phyloP scores from a whole-genome alignment of 1,139 yeast species.

The Oligophagozyma castellii region DNA sequence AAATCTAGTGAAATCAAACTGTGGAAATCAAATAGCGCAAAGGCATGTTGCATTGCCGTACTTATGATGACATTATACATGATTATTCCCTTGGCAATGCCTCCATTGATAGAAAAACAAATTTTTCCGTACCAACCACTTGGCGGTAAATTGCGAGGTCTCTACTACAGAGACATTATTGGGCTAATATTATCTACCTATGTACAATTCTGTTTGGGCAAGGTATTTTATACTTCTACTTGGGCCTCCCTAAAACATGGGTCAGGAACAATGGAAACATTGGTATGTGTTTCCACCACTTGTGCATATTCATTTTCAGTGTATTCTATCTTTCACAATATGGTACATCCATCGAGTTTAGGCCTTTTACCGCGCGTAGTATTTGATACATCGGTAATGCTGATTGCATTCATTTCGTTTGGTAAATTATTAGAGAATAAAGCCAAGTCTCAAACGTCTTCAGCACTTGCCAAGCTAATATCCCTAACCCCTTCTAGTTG shows the following conservation, averaged over 20 bases:
- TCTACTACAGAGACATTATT: conserved; percentile 46
- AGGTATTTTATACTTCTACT: conserved; percentile 50
- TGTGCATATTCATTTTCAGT: conserved; percentile 68
- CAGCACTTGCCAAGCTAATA: conserved; percentile 68
- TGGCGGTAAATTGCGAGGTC: conserved; percentile 32
- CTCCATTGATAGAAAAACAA: conserved; percentile 5
- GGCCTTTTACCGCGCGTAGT: conserved; percentile 49
- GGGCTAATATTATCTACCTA: conserved; percentile 50
- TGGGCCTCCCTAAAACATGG: conserved; percentile 51
- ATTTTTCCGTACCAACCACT: conserved; percentile 15
- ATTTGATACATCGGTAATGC: conserved; percentile 82
- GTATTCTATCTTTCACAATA: conserved; percentile 37
- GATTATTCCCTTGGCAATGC: conserved; percentile 17
- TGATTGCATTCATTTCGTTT: conserved; percentile 65
- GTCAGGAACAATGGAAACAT: conserved; percentile 91
- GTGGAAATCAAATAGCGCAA: conserved; percentile 49
- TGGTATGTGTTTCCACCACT: conserved; percentile 72
- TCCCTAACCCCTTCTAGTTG: conserved; percentile 75
- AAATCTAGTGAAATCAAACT: conserved; percentile 56
- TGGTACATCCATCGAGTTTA: conserved; percentile 21
- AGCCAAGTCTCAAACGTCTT: conserved; percentile 89
- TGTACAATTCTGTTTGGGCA: conserved; percentile 53
- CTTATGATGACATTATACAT: conserved; percentile 18
- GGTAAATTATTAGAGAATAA: conserved; percentile 87
- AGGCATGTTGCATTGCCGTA: conserved; percentile 24